Evolutionary conservation across 2,329 filamentous ascomycete genomes (phyloP), one percentile per base, ranked within the genome.

Genomic region (Alternaria infectoria): DNA sequence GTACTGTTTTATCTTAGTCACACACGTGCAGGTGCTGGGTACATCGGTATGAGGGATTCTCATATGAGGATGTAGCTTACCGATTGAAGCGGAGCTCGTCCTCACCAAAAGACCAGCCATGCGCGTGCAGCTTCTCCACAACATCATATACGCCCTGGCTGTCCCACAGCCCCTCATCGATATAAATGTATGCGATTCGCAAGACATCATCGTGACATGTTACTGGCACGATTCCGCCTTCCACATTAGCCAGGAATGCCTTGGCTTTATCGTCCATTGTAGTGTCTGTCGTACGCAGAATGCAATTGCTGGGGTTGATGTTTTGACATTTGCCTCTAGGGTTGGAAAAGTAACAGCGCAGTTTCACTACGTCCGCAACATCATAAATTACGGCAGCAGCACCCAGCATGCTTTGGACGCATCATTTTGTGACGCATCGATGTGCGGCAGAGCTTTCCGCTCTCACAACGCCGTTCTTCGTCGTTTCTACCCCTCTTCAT

Each of bases 51-150:
- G 21, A 54, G 51, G 32, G 54, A 46, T 56, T 46, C 54, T 56
- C 13, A 46, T 56, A 56, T 56, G 25, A 56, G 54, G 25, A 46
- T 56, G 40, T 56, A 56, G 54, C 54, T 56, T 56, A 56, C 54
- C 54, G 54, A 56, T 56, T 56, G 12, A 56, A 56, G 54, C 54
- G 54, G 54, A 56, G 54, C 54, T 56, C 54, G 54, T 19, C 54
- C 54, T 56, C 25, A 50, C 55, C 45, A 57, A 57, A 57, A 57
- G 55, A 57, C 55, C 45, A 57, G 55, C 55, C 55, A 50, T 57
- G 44, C 55, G 55, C 44, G 45, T 57, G 45, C 55, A 57, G 55
- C 55, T 57, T 57, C 55, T 57, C 55, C 44, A 57, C 45, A 50
- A 57, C 26, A 57, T 57, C n/a, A n/a, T 28, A 57, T 50, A 57